Conservation (phyloP, 2,329 filamentous ascomycete species). For the Lecanicillium sp. region DNA sequence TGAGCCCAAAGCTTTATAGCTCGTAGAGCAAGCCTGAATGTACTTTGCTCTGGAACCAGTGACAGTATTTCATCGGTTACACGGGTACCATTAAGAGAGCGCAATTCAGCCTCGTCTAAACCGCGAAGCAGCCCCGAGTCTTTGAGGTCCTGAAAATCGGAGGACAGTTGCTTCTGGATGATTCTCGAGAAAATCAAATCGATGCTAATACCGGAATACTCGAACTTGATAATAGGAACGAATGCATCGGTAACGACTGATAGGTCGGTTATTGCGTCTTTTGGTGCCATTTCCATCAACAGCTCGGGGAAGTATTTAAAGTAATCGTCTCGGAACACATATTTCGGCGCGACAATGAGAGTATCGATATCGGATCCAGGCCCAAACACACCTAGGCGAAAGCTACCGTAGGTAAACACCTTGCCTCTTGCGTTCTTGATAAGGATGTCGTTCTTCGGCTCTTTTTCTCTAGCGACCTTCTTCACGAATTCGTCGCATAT, state of each 20-base stretch:
- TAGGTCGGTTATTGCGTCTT: conserved; percentile 76
- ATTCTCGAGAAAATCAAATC: conserved; percentile 86
- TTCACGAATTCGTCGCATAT: conserved; percentile 84
- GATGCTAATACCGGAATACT: conserved; percentile 84
- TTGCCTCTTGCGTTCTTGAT: conserved; percentile 82
- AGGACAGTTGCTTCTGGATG: conserved; percentile 60
- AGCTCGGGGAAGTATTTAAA: conserved; percentile 82
- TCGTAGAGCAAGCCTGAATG: conserved; percentile 81
- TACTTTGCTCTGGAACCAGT: conserved; percentile 80
- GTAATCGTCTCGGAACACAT: conserved; percentile 84
- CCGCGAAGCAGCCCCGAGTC: conserved; percentile 82
- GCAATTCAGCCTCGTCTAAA: conserved; percentile 76
- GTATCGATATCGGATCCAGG: conserved; percentile 98
- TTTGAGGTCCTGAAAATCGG: conserved; percentile 60
- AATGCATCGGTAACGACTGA: conserved; percentile 83
- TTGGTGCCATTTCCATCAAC: conserved; percentile 66
- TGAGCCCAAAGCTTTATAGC: conserved; percentile 97
- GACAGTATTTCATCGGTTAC: conserved; percentile 89
- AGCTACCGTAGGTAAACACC: conserved; percentile 95
- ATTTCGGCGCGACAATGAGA: conserved; percentile 82
- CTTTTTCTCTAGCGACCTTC: conserved; percentile 67
- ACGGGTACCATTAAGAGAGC: conserved; percentile 87
- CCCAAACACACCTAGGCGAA: conserved; percentile 85
- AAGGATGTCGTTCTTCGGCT: conserved; percentile 63
- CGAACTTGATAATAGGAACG: conserved; percentile 96